Percentiles rank a stretch among this genome's conserved stretches.
Conservation (phyloP, 2,329 filamentous ascomycete genomes). For the Neofusicoccum umdonicola region DNA sequence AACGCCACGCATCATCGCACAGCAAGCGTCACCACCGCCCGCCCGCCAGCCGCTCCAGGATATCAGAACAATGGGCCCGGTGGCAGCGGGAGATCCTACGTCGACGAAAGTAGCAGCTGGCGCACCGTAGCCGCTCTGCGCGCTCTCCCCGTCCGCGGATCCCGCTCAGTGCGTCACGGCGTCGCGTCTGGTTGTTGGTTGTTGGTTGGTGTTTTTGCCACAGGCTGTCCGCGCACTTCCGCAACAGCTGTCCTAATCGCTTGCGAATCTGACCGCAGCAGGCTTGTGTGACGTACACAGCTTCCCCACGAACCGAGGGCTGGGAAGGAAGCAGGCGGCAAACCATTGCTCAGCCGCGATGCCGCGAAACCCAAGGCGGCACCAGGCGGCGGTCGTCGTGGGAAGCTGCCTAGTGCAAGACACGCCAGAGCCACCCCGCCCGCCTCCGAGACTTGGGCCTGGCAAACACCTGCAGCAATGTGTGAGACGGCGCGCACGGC, state of each 20-base stretch:
- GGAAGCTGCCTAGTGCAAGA: not conserved
- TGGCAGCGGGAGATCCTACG: not conserved
- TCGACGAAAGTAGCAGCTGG: not conserved
- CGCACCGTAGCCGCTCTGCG: not conserved
- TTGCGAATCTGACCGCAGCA: conserved; percentile 9
- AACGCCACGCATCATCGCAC: not conserved
- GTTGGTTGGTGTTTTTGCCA: not conserved
- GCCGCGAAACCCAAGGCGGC: not conserved
- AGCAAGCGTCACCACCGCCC: not conserved
- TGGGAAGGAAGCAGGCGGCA: not conserved
- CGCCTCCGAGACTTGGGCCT: not conserved
- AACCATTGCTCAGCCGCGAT: not conserved
- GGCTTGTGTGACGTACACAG: not conserved
- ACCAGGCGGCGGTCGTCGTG: not conserved
- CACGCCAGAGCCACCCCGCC: not conserved
- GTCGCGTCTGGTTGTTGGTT: not conserved
- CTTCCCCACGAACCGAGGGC: not conserved
- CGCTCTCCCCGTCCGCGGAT: not conserved
- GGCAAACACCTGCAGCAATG: too few species aligned
- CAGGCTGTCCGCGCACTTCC: not conserved
- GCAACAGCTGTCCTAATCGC: not conserved
- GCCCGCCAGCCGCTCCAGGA: not conserved
- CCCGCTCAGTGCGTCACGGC: not conserved
- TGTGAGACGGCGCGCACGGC: not conserved
- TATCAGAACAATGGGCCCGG: not conserved